phyloP scores from a whole-genome alignment of 768 basidiomycete genomes.

The Lyophyllum decastes region DNA sequence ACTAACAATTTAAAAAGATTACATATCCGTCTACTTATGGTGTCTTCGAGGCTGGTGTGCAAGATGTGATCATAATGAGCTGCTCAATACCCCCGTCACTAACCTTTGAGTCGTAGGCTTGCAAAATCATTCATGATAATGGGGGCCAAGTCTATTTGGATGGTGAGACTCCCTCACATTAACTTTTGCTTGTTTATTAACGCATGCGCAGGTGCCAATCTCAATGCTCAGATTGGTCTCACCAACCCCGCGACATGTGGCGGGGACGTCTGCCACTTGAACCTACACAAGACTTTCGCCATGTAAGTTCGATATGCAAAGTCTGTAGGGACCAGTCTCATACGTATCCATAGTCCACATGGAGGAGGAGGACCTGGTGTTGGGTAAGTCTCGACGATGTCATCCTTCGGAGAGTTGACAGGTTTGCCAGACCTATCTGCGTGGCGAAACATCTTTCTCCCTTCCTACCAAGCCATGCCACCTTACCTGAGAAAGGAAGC shows the following conservation, averaged over 20 bases:
- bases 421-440: constrained; percentile 75
- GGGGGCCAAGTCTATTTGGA: constrained; percentile 99
- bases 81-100: background rate
- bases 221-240: constrained; percentile 91
- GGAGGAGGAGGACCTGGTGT: constrained; percentile 98
- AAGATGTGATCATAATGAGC: constrained; percentile 46
- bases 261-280: constrained; percentile 97
- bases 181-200: background rate
- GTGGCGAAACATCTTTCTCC: constrained; percentile 91
- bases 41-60: constrained; percentile 92
- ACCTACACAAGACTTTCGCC: constrained; percentile 97
- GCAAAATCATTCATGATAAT: constrained; percentile 89
- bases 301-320: constrained; percentile 55
- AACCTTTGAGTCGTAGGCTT: constrained; percentile 54
- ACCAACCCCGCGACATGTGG: constrained; percentile 95
- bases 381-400: constrained; percentile 51
- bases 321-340: background rate
- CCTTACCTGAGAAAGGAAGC: constrained; percentile 64
- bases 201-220: constrained; percentile 67
- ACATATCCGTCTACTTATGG: constrained; percentile 98
- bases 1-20: constrained; percentile 53
- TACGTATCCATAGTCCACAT: constrained; percentile 65
- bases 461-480: constrained; percentile 90
- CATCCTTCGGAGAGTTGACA: background rate
- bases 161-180: constrained; percentile 40